Percentiles rank a stretch among this genome's conserved stretches.
phyloP scores from a whole-genome alignment of 768 basidiomycete species.

The Holtermanniella nyarrowii region DNA sequence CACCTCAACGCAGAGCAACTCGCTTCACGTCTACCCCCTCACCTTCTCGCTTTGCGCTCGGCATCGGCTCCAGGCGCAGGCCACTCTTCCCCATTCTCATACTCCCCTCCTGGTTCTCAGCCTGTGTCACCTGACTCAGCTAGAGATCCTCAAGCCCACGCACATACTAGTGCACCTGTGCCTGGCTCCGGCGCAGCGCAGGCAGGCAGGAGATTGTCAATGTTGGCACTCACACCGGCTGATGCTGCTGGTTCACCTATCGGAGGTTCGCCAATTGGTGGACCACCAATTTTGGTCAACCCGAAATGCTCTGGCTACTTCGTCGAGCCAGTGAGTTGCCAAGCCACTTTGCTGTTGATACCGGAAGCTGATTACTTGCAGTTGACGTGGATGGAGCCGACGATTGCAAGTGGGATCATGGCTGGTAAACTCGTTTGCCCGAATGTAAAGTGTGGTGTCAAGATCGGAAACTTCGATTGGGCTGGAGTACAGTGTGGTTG shows the following conservation, averaged over 20 bases:
- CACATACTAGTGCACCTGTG: slow-evolving; percentile 4
- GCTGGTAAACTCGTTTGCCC: slow-evolving; percentile 88
- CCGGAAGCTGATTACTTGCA: slow-evolving; percentile 26
- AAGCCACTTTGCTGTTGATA: background rate
- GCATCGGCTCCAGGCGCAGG: slow-evolving; percentile 6
- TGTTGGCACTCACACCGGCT: slow-evolving; percentile 31
- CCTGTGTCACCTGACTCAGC: slow-evolving; percentile 27
- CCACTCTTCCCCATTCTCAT: slow-evolving; percentile 17
- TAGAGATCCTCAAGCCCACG: slow-evolving; percentile 1
- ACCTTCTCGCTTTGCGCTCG: slow-evolving; percentile 47
- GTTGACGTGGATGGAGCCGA: slow-evolving; percentile 95
- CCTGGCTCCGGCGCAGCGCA: slow-evolving; percentile 9
- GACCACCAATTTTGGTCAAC: slow-evolving; percentile 49
- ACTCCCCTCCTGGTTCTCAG: slow-evolving; percentile 2
- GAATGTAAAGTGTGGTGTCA: slow-evolving; percentile 76
- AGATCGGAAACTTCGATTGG: slow-evolving; percentile 96
- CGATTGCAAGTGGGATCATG: slow-evolving; percentile 62
- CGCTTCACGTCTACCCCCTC: slow-evolving; percentile 48
- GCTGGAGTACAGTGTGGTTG: slow-evolving; percentile 86
- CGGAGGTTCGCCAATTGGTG: slow-evolving; percentile 3
- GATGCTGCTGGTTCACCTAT: slow-evolving; percentile 2
- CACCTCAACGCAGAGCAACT: slow-evolving; percentile 41
- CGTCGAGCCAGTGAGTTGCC: slow-evolving; percentile 72
- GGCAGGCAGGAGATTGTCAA: slow-evolving; percentile 13
- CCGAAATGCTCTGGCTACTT: slow-evolving; percentile 92